Evolutionary conservation across 257 asterid genomes (phyloP), one percentile per base, ranked within the genome.

Genomic region (Rehmannia glutinosa): DNA sequence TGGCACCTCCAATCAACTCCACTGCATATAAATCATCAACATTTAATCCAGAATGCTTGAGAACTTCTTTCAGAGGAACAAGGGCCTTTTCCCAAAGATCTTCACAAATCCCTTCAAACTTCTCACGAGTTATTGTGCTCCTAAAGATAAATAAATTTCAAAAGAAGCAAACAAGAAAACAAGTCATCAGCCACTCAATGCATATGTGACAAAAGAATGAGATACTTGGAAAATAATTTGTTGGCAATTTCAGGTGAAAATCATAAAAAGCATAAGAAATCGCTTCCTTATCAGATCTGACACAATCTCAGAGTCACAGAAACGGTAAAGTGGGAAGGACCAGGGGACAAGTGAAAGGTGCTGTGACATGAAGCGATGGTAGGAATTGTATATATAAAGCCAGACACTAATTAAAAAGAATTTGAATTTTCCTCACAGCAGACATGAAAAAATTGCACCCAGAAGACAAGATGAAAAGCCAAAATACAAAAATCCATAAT

Each of bases 1-100:
- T 94, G 81, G 97, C 93, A 78, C 99, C 99, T 76, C 99, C 99
- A 78, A 94, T 88, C 84, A 94, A 81, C 86, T 94, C 99, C 69
- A 94, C 96, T 1, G 95, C 99, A 76, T 88, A 79, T 74, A 94
- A 78, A 66, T 94, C 97, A 27, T 87, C 95, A 55, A 73, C 67
- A 72, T 75, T 91, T 68, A 94, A 57, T 60, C 96, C 97, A 54
- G 99, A 88, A 64, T 78, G 53, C 73, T 78, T 75, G 77, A 91
- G 83, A 67, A 91, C 91, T 68, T 94, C 91, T 81, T 85, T 87
- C 7, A 94, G 73, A 50, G 99, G 99, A 68, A 66, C 61, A 53
- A 94, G 92, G 70, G 99, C 87, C 79, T 74, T 88, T 67, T 85
- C 99, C 94, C 96, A 91, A 57, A 94, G 69, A 77, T 94, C 99